A percentile compares a stretch with the other conserved stretches of the same genome.
Evolutionary conservation across 2,329 filamentous ascomycete species (phyloP).

Genomic region (Aspergillus ochraceoroseus): DNA sequence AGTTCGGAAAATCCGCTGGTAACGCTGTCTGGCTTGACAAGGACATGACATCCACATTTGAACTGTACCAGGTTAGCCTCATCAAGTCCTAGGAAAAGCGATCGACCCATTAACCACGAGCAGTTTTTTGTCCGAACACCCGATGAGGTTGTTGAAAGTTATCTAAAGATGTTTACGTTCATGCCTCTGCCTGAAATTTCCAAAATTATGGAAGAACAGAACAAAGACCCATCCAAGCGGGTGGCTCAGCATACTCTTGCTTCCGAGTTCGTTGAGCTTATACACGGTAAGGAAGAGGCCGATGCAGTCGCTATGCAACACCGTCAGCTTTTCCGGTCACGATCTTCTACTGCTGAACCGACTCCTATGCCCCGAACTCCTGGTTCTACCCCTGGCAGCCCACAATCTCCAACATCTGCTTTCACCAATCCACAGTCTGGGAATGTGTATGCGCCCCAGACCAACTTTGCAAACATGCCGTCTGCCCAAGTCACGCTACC

Average conservation of each 20-base stretch:
- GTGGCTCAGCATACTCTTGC: slow-evolving; percentile 79
- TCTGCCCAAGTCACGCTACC: slow-evolving; percentile 44
- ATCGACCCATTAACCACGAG: slow-evolving; percentile 12
- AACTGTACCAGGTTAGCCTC: slow-evolving; percentile 65
- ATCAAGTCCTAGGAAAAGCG: background rate
- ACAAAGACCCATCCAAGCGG: slow-evolving; percentile 62
- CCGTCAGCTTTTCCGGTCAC: slow-evolving; percentile 44
- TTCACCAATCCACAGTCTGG: slow-evolving; percentile 33
- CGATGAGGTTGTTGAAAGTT: slow-evolving; percentile 73
- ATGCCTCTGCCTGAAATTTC: slow-evolving; percentile 66
- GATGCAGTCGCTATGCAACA: slow-evolving; percentile 57
- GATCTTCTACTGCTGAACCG: slow-evolving; percentile 32
- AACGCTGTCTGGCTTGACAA: slow-evolving; percentile 91
- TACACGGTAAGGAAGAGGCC: slow-evolving; percentile 66
- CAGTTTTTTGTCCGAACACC: slow-evolving; percentile 80
- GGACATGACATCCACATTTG: slow-evolving; percentile 73
- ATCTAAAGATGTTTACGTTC: slow-evolving; percentile 89
- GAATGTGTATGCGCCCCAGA: slow-evolving; percentile 39
- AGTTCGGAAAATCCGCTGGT: slow-evolving; percentile 91
- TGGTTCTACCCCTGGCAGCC: slow-evolving; percentile 16
- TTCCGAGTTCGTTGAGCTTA: slow-evolving; percentile 71
- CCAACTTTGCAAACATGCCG: slow-evolving; percentile 39
- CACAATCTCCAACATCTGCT: slow-evolving; percentile 22
- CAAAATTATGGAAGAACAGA: slow-evolving; percentile 63
- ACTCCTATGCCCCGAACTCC: slow-evolving; percentile 29